Base-by-base conservation (phyloP, 371 early-diverging fungal species). In the Apophysomyces trapeziformis region DNA sequence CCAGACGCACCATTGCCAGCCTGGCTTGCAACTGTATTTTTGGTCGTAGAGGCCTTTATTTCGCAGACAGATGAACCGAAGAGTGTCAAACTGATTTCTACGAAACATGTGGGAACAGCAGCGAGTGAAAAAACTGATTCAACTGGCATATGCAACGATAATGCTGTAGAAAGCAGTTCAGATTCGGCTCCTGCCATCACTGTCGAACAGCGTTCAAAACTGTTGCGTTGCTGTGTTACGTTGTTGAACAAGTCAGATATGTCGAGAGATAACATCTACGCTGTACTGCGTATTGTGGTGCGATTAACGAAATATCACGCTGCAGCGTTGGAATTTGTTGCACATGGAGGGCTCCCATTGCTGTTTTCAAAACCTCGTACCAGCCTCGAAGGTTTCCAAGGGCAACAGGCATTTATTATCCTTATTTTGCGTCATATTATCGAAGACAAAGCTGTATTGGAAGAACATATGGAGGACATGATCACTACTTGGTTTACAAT, bases 361-460 rank as follows among this genome's bases (percentile, higher is more conserved):
- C 67, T 93, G 7, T 85, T 94, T 65, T 74, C 79, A 16, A 72
- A 79, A 7, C 75, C 79, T 35, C 74, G 82, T 7, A 65, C 70
- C 1, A 76, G 79, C 39, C 68, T 88, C 5, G 85, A 87, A 57
- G 82, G 82, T 9, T 87, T 92, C 46, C 83, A 84, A 61, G 89
- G 92, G 3, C 92, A 93, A 45, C 91, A 88, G 65, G 83, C 89
- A 5, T 84, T 93, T 46, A 86, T 89, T 44, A 78, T 92, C 36
- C 88, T 96, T 62, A 91, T 97, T 46, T 70, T 98, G 58, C 89
- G 97, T 5, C 96, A 98, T 66, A 82, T 93, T 13, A 84, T 96
- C 47, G 99, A 98, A 73, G 83, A 88, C 65, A 68, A 79, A 18
- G 68, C 73, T 0, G 83, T 93, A 0, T 69, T 97, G 61, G 78